Evolutionary conservation across 805 yeast species (phyloP).

Genomic region (Yarrowia hollandica): DNA sequence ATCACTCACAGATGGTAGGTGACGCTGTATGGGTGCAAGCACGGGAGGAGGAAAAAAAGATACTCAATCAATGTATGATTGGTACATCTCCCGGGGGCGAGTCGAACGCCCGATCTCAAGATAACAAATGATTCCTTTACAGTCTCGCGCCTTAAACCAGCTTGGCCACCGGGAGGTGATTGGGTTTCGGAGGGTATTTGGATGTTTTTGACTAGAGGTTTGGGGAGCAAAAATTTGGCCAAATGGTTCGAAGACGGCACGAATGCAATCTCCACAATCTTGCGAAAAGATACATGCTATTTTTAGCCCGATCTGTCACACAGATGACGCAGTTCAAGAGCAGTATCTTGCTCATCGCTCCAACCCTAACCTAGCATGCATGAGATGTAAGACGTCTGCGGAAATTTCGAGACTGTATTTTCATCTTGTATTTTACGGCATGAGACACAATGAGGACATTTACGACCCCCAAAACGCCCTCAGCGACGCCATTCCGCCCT

Average conservation of each 20-base stretch:
- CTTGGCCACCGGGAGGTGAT: conserved; percentile 30
- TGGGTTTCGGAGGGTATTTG: conserved; percentile 3
- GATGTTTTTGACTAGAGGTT: too few species aligned
- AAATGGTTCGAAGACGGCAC: too few species aligned
- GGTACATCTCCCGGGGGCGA: conserved; percentile 29
- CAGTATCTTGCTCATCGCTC: not conserved
- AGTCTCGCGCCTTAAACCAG: conserved; percentile 31
- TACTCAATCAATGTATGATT: not conserved
- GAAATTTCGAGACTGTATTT: too few species aligned
- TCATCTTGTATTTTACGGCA: not conserved
- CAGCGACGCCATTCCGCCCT: not conserved
- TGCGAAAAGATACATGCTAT: too few species aligned
- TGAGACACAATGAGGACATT: not conserved
- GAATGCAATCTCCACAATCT: too few species aligned
- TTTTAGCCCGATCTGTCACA: too few species aligned
- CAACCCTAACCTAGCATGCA: conserved; percentile 4
- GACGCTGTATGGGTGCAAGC: not conserved
- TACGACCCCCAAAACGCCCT: not conserved
- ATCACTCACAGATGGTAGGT: not conserved
- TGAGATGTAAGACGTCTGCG: too few species aligned
- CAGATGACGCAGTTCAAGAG: too few species aligned
- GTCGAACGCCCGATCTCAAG: conserved; percentile 31
- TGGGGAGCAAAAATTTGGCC: too few species aligned
- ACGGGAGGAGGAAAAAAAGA: not conserved
- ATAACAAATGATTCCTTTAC: conserved; percentile 28